Conservation (phyloP, 2,329 filamentous ascomycete genomes). For the Chaetomiaceae sp. region DNA sequence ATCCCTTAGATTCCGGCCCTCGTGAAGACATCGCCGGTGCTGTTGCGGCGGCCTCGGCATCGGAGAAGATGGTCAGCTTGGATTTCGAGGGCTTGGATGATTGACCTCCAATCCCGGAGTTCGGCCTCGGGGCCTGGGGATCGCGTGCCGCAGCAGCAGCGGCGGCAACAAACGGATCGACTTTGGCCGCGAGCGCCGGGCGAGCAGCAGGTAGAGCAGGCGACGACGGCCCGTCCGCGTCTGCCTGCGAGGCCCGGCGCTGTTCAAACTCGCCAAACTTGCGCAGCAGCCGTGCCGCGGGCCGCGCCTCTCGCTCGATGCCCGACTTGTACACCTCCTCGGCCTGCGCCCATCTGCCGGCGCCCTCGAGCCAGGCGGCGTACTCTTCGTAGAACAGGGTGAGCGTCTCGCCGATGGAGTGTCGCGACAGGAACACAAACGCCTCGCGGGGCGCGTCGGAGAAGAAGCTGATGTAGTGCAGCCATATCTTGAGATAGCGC, state of each 20-base stretch:
- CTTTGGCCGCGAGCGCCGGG: conserved; percentile 76
- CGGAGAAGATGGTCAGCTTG: conserved; percentile 89
- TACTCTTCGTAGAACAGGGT: conserved; percentile 97
- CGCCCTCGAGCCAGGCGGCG: conserved; percentile 82
- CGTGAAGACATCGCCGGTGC: conserved; percentile 49
- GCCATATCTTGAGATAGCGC: conserved; percentile 86
- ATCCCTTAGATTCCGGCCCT: conserved; percentile 60
- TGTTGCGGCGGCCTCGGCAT: conserved; percentile 54
- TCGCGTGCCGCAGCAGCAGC: conserved; percentile 47
- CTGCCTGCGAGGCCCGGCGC: conserved; percentile 51
- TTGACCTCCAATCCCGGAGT: conserved; percentile 40
- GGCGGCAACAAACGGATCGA: conserved; percentile 70
- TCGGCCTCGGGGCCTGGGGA: conserved; percentile 57
- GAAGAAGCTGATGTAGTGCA: conserved; percentile 90
- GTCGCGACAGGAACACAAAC: conserved; percentile 83
- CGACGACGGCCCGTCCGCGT: conserved; percentile 63
- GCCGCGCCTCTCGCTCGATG: conserved; percentile 80
- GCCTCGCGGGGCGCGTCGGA: conserved; percentile 89
- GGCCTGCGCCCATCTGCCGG: conserved; percentile 79
- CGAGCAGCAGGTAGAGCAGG: conserved; percentile 80
- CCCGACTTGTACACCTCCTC: conserved; percentile 91
- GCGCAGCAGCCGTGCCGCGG: conserved; percentile 70
- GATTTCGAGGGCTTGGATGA: conserved; percentile 59
- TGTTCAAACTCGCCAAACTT: conserved; percentile 92
- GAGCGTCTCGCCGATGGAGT: conserved; percentile 77